These are phyloP conservation scores for Aquilaria agallochum DNA, from an alignment of 441 rosid species.

Conservation along the genomic window DNA sequence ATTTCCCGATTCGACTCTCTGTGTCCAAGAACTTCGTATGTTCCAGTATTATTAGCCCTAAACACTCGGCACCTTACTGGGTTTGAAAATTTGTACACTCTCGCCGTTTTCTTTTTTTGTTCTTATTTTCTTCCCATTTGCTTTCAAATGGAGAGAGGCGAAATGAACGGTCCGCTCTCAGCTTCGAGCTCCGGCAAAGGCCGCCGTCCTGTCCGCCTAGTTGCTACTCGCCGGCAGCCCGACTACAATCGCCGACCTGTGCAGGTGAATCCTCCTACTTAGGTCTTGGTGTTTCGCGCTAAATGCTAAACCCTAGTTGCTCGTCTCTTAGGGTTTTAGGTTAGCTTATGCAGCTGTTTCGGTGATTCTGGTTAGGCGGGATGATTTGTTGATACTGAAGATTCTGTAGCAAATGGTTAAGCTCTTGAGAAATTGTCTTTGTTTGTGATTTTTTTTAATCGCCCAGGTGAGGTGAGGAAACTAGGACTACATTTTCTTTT, in stretches of 20 bases:
- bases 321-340: conserved; percentile 14
- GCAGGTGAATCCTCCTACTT: conserved; percentile 28
- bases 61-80: too few relatives aligned
- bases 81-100: too few relatives aligned
- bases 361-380: neutral
- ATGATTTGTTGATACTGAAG: neutral
- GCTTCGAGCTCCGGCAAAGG: conserved; percentile 18
- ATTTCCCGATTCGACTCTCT: too few relatives aligned
- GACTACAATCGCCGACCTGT: conserved; percentile 43
- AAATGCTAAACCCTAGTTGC: neutral
- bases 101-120: neutral
- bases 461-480: too few relatives aligned
- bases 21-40: too few relatives aligned
- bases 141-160: conserved; percentile 32
- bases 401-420: neutral
- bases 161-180: conserved; percentile 24
- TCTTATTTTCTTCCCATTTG: neutral
- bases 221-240: conserved; percentile 26
- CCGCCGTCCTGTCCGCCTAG: conserved; percentile 21
- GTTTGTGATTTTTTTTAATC: conserved; percentile 7
- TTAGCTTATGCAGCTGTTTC: neutral
- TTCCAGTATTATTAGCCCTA: too few relatives aligned
- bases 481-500: too few relatives aligned
- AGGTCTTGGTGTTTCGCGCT: neutral
- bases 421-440: conserved; percentile 7